Evolutionary conservation across 1,139 yeast species (phyloP), one percentile per base, ranked within the genome.

Genomic region (Saccharomycopsis crataegensis): DNA sequence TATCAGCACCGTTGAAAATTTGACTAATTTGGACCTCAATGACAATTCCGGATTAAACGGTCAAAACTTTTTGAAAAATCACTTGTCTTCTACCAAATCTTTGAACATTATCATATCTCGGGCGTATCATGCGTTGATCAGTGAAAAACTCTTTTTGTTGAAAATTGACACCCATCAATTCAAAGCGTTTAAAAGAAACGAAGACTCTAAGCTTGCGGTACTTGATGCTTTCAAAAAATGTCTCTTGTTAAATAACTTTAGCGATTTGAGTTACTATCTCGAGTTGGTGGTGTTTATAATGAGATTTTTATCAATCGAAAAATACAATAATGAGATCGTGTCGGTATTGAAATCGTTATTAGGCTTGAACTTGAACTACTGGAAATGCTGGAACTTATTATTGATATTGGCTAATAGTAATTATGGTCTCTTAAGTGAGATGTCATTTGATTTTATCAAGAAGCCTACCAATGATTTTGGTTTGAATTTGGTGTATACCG

Each of bases 371-470:
- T 33, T 44, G 3, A 31, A 41, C 7, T 49, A 49, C 40, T 57
- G 57, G 56, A 51, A 52, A 37, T 40, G 48, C 45, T 51, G 57
- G 56, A 52, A 50, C 40, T 40, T 57, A 12, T 40, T 57, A 22
- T 36, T 52, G 38, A 49, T 57, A 31, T 46, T 57, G 32, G 43
- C 45, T 8, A 56, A 54, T 41, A 51, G 57, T 31, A 36, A 56
- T 16, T 54, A 32, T 43, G 55, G 55, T 8, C 16, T 54, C 42
- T 49, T 34, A 14, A 12, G 17, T 16, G 28, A 22, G 28, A 22
- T 22, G 28, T 22, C 28, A 22, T 22, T 22, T 22, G 28, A 22
- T 22, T 22, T 22, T 4, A 22, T 22, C 4, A 22, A 22, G 28
- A 22, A 22, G 4, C 28, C 28, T 22, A 22, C 28, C 2, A 22